Evolutionary conservation across 345 rosid genomes (phyloP).

Genomic region (Erysimum cheiranthoides): DNA sequence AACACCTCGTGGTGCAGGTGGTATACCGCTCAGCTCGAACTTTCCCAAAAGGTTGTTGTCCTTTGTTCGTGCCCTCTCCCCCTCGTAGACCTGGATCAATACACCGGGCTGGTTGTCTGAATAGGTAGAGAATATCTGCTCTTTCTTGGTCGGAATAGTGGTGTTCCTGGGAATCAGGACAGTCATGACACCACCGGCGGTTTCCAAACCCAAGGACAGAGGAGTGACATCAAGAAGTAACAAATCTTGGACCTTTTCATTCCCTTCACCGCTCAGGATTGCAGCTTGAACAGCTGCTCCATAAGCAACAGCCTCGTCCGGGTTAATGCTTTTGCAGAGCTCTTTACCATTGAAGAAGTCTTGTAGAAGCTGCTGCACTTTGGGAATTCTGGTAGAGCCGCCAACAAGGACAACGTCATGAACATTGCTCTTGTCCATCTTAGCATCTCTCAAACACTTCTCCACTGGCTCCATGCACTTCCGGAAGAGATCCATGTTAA

Average conservation of each 20-base stretch:
- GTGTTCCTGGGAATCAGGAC: constrained; percentile 69
- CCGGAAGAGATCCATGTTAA: constrained; percentile 59
- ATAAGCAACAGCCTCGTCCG: constrained; percentile 68
- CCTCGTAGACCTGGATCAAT: constrained; percentile 67
- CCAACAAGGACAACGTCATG: constrained; percentile 69
- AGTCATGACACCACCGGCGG: constrained; percentile 70
- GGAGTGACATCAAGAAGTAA: constrained; percentile 66
- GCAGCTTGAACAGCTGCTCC: constrained; percentile 78
- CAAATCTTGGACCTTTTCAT: constrained; percentile 67
- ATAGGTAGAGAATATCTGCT: constrained; percentile 64
- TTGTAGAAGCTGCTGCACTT: constrained; percentile 62
- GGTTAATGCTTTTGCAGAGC: constrained; percentile 67
- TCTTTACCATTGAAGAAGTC: constrained; percentile 66
- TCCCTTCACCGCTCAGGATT: constrained; percentile 67
- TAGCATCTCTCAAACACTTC: constrained; percentile 67
- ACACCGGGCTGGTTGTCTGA: constrained; percentile 71
- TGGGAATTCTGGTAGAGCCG: constrained; percentile 64
- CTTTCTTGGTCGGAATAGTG: constrained; percentile 64
- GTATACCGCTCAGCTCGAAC: constrained; percentile 65
- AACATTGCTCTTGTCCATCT: constrained; percentile 66
- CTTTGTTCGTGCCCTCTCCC: constrained; percentile 60
- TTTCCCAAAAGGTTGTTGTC: constrained; percentile 71
- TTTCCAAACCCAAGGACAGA: constrained; percentile 59
- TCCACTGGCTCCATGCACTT: constrained; percentile 69
- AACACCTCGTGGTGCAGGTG: constrained; percentile 70